Conservation (phyloP, 805 yeast species). For the Yarrowia deformans region DNA sequence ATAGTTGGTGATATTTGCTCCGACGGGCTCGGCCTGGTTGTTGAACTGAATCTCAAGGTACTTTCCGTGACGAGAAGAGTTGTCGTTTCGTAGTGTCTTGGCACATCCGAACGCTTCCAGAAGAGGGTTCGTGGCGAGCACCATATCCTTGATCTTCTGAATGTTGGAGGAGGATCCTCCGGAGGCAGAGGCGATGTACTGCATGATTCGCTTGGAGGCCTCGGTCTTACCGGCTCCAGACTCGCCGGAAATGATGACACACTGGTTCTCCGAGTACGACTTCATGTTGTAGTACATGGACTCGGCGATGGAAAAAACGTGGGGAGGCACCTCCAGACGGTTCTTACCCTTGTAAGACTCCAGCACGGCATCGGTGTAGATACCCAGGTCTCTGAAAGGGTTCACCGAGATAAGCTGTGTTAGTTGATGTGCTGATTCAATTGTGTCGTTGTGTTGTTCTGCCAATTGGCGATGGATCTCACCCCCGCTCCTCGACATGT, state of each 20-base stretch:
- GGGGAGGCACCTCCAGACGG: constrained; percentile 95
- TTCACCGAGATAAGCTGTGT: constrained; percentile 81
- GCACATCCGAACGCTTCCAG: constrained; percentile 95
- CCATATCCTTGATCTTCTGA: constrained; percentile 93
- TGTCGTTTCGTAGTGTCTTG: constrained; percentile 85
- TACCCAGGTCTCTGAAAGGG: constrained; percentile 96
- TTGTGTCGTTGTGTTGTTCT: neutral
- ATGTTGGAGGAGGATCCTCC: constrained; percentile 73
- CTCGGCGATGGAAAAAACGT: constrained; percentile 97
- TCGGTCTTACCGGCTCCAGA: constrained; percentile 99
- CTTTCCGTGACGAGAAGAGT: constrained; percentile 91
- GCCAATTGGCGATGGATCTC: no score
- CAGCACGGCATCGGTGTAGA: constrained; percentile 81
- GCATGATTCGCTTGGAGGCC: constrained; percentile 98
- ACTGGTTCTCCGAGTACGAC: constrained; percentile 91
- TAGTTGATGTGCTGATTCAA: constrained; percentile 2
- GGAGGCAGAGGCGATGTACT: constrained; percentile 86
- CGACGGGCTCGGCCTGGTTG: constrained; percentile 81
- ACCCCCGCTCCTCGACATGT: no score
- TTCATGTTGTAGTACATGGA: constrained; percentile 95
- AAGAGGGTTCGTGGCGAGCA: constrained; percentile 92
- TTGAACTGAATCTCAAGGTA: constrained; percentile 91
- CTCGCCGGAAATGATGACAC: constrained; percentile 97
- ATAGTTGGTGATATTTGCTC: constrained; percentile 96
- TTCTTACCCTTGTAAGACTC: constrained; percentile 87